Base-by-base conservation (phyloP, 1,284 basidiomycete species). In the Boletus mariae region DNA sequence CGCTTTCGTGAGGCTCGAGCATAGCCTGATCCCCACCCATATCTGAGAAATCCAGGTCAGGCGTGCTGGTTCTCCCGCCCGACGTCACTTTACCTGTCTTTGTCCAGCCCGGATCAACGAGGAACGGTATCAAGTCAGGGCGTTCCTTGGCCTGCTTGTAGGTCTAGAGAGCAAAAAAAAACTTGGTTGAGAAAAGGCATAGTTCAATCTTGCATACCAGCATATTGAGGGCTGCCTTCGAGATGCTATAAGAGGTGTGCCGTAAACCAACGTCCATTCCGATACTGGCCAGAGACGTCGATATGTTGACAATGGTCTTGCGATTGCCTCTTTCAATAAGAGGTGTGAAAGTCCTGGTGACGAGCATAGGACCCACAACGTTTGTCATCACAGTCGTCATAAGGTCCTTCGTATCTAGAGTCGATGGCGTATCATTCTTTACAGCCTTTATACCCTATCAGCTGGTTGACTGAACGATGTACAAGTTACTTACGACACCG, bases 301-400 rank as follows among this genome's bases (percentile, higher is more conserved):
- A 60, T 7, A 64, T 60, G 49, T 71, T 66, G 25, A 56, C 57
- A 35, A 70, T 56, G 15, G 69, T 61, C 32, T 61, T 61, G 12
- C 60, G 54, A 8, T 57, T 56, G 28, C 61, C 53, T 29, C 53
- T 59, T 38, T 65, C 59, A 4, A 70, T 52, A 13, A 66, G 57
- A 12, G 61, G 62, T 4, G 61, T 58, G 56, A 68, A 62, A 4
- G 52, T 26, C 34, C 62, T 57, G 13, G 57, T 56, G 17, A 71
- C 57, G 13, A 68, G 61, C 6, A 64, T 54, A 15, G 67, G 68
- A 0, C 67, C 68, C 20, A 58, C 51, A 15, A 70, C 63, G 45
- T 68, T 70, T 23, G 57, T 42, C 20, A 52, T 54, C 1, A 67
- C 37, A 31, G 54, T 51, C 2, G 25, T 13, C 17, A 47, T 37